These are phyloP conservation scores for Ogataea corticis DNA, from an alignment of 805 yeast species.

Conservation along the genomic window DNA sequence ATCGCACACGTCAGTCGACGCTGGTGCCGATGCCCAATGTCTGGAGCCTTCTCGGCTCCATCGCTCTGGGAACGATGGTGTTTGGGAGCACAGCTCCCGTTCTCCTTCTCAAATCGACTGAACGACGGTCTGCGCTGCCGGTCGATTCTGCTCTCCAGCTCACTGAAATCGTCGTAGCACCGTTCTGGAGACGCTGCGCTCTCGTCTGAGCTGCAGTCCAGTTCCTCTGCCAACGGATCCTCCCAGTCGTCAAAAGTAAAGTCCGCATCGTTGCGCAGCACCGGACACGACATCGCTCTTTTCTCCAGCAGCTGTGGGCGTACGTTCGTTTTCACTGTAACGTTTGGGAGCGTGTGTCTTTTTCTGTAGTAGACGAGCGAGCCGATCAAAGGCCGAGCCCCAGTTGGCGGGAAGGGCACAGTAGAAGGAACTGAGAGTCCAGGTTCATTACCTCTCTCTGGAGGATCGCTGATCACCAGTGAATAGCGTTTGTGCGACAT, in stretches of 20 bases:
- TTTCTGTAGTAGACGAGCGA: constrained; percentile 29
- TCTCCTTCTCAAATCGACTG: constrained; percentile 20
- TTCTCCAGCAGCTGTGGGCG: not conserved
- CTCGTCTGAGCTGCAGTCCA: not conserved
- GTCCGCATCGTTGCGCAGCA: not conserved
- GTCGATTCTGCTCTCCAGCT: constrained; percentile 19
- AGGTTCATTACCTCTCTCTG: not conserved
- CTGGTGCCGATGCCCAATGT: constrained; percentile 33
- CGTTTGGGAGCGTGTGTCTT: constrained; percentile 11
- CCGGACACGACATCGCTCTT: constrained; percentile 6
- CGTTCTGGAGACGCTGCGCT: not conserved
- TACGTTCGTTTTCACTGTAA: not conserved
- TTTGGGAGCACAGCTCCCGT: not conserved
- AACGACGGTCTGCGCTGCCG: constrained; percentile 15
- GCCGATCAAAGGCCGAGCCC: constrained; percentile 31
- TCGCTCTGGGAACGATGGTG: constrained; percentile 4
- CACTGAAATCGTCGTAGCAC: constrained; percentile 17
- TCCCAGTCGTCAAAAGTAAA: not conserved
- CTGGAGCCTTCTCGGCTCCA: not conserved
- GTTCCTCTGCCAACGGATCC: not conserved
- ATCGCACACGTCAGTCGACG: constrained; percentile 49
- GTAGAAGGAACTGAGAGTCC: too few relatives aligned
- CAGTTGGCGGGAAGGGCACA: constrained; percentile 3
- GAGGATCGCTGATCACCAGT: constrained; percentile 12
- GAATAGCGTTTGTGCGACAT: constrained; percentile 9